Evolutionary conservation across 768 basidiomycete genomes (phyloP), one percentile per base, ranked within the genome.

Genomic region (Lentinula lateritia): DNA sequence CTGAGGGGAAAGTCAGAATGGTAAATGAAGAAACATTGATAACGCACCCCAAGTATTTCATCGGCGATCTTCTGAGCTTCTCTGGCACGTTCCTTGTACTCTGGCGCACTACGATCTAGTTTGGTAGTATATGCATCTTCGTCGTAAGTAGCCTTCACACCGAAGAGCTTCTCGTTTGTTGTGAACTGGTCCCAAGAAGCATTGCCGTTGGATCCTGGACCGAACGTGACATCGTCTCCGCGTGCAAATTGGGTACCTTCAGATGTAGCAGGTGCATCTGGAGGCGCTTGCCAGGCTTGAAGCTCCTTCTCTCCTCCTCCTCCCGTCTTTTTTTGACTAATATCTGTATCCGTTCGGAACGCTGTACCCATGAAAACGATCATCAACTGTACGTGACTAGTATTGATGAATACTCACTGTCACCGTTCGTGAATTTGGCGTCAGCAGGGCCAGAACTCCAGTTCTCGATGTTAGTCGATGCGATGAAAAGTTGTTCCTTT

Each of bases 71-170:
- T 84, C 70, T 88, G 89, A 5, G 97, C 97, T 72, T 89, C 86
- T 64, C 86, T 83, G 73, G 98, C 95, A 63, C 86, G 83, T 75
- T 94, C 92, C 75, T 89, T 92, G 73, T 82, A 99, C 73, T 95
- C 95, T 20, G 89, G 83, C 6, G 85, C 89, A 58, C 76, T 83
- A 64, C 92, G 85, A 70, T 98, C 93, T 50, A 99, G 80, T 75
- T 87, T 93, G 16, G 96, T 98, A 10, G 97, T 98, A 73, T 99
- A 99, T 38, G 87, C 70, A 61, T 96, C 92, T 76, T 99, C 97
- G 68, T 96, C 89, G 73, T 93, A 99, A 66, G 84, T 85, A 8
- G 94, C 93, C 68, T 81, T 93, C 64, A 96, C 87, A 23, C 97
- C 97, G 70, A 97, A 98, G 60, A 93, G 80, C 67, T 90, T 81